Percentiles rank a stretch among this genome's conserved stretches.
Conservation (phyloP, 2,329 filamentous ascomycete species). For the Tolypocladium sp. region DNA sequence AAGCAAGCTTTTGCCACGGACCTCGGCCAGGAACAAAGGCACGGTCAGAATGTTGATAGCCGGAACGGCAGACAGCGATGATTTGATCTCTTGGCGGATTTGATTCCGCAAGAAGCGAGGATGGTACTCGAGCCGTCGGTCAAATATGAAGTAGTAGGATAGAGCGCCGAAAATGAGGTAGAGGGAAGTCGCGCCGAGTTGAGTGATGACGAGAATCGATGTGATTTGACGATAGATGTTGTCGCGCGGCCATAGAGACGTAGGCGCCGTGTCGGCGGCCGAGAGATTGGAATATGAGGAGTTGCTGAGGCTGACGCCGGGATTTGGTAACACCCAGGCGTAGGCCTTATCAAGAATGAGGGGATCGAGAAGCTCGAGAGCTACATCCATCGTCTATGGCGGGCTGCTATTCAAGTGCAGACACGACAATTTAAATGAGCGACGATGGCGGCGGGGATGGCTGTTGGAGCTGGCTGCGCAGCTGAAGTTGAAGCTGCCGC, state of each 20-base stretch:
- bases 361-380: conserved; percentile 31
- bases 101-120: conserved; percentile 40
- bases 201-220: conserved; percentile 28
- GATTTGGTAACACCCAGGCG: conserved; percentile 25
- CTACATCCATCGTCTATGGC: conserved; percentile 29
- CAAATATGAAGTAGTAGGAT: conserved; percentile 61
- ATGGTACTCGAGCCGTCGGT: conserved; percentile 34
- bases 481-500: too few relatives aligned
- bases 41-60: conserved; percentile 34
- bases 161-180: conserved; percentile 63
- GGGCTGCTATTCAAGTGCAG: too few relatives aligned
- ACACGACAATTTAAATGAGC: too few relatives aligned
- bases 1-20: conserved; percentile 34
- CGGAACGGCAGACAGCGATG: conserved; percentile 31
- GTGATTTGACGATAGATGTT: conserved; percentile 28
- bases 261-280: conserved; percentile 5
- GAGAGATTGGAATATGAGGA: conserved; percentile 2
- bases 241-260: conserved; percentile 28
- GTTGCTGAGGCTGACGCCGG: conserved; percentile 2
- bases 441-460: too few relatives aligned
- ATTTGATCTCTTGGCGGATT: conserved; percentile 31
- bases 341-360: conserved; percentile 30
- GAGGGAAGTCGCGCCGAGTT: conserved; percentile 24
- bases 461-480: too few relatives aligned
- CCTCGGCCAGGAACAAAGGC: conserved; percentile 35